Evolutionary conservation across 495 filamentous ascomycete genomes (phyloP), one percentile per base, ranked within the genome.

Genomic region (Hyaloscypha bicolor): DNA sequence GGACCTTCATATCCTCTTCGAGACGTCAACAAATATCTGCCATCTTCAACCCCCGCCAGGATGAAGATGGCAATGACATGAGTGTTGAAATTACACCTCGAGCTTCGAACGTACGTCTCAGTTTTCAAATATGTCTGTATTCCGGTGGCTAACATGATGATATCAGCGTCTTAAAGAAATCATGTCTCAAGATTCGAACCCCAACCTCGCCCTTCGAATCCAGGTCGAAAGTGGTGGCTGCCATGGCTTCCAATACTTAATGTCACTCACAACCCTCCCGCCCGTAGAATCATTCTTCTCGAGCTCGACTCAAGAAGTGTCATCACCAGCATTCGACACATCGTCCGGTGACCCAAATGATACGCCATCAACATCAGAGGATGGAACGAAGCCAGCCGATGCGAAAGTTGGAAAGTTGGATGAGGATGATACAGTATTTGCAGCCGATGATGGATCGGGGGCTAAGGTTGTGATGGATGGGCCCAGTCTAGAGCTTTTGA

Each of bases 221-320:
- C 90, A 91, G 51, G 94, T 99, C 32, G 92, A 95, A 67, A 90
- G 87, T 56, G 95, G 95, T 66, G 95, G 95, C 42, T 99, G 95
- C 78, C 96, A 99, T 79, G 95, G 95, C 22, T 98, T 99, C 79
- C 95, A 99, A 77, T 99, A 97, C 73, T 82, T 96, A 32, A 96
- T 99, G 91, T 90, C 90, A 6, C 85, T 97, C 6, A 89, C 91
- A 29, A 87, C 82, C 4, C 76, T 87, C 0, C 84, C 84, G 0
- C 59, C 77, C 11, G 59, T 72, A 8, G 35, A 63, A 19, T n/a
- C 60, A 14, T 12, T 56, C 14, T 11, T 25, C 19, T 33, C 62
- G 52, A 37, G 6, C 61, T 72, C 67, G 25, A 39, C 25, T 21
- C 21, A 58, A 33, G 57, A 66, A 58, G 67, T 68, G 42, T n/a